These are phyloP conservation scores for Hypoxylon cercidicola DNA, from an alignment of 495 filamentous ascomycete species.

Conservation along the genomic window DNA sequence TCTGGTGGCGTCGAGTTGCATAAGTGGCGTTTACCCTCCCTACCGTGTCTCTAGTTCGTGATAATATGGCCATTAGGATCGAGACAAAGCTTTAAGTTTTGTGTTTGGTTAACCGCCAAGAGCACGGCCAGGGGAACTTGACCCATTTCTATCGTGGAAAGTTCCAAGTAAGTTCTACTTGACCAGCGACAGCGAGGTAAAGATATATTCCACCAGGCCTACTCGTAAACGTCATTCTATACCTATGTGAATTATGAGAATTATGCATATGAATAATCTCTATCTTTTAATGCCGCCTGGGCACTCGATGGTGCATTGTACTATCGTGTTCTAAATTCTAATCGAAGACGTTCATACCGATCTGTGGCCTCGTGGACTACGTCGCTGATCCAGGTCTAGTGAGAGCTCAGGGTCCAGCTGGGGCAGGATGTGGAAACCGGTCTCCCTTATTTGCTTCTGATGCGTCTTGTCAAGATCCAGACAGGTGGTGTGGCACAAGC, in stretches of 20 bases:
- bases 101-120: background rate
- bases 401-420: constrained; percentile 14
- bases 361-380: constrained; percentile 3
- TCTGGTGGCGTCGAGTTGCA: background rate
- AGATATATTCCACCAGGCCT: too few species aligned
- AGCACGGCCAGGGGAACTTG: too few species aligned
- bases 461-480: constrained; percentile 9
- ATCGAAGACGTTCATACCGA: constrained; percentile 16
- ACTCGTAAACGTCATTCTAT: background rate
- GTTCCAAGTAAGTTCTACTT: too few species aligned
- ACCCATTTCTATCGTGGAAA: too few species aligned
- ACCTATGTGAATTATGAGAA: background rate
- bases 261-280: background rate
- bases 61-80: background rate
- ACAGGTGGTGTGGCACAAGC: constrained; percentile 3
- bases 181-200: too few species aligned
- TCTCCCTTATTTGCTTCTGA: constrained; percentile 21
- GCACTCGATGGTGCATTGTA: constrained; percentile 14
- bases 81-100: background rate
- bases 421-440: background rate
- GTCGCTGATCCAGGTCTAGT: constrained; percentile 9
- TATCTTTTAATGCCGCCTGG: background rate
- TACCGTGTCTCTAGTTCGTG: background rate
- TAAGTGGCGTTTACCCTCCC: constrained; percentile 4
- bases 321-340: constrained; percentile 15